Evolutionary conservation across 208 protist species (phyloP), one percentile per base, ranked within the genome.

Genomic region (Spironucleus salmonicida): DNA sequence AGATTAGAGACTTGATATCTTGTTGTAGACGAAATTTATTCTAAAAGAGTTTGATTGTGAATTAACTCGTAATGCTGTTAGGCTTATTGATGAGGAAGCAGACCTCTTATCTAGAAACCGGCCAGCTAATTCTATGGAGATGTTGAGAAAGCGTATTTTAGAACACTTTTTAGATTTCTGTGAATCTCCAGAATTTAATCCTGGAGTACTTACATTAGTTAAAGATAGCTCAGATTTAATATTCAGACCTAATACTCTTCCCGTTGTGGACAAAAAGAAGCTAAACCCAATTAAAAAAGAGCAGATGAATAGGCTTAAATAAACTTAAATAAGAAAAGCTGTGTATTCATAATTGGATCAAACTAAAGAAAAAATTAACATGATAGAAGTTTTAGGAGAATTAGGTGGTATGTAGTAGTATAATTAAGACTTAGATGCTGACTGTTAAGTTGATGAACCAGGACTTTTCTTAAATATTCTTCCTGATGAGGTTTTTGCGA

Each of bases 31-130:
- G 9, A 71, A 71, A 38, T 71, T 19, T n/a, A 15, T n/a, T 4
- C 64, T 71, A 7, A 71, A 71, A 35, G 64, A 71, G n/a, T 71
- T 71, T n/a, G 64, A 71, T n/a, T 71, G 64, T 42, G 64, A 71
- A 11, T 35, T 71, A 2, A 71, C 64, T 15, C 4, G 64, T 2
- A 35, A 71, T 9, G 34, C 64, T n/a, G 45, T 71, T 49, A 42
- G 30, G n/a, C 64, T 71, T 15, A 71, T 71, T 49, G 64, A 71
- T n/a, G 27, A 38, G 32, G 64, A 71, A 49, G 64, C 64, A 11
- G 64, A 71, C n/a, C 15, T 71, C 4, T 35, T 71, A n/a, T 42
- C 30, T 42, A 40, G 64, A 71, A 38, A 38, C 26, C 7, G 64
- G 9, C 38, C 64, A 32, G 32, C 13, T 19, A 45, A 9, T 30